A percentile compares a stretch with the other conserved stretches of the same genome.
These are phyloP conservation scores for Aureobasidium sp. DNA, from an alignment of 2,329 filamentous ascomycete species.

Conservation along the genomic window DNA sequence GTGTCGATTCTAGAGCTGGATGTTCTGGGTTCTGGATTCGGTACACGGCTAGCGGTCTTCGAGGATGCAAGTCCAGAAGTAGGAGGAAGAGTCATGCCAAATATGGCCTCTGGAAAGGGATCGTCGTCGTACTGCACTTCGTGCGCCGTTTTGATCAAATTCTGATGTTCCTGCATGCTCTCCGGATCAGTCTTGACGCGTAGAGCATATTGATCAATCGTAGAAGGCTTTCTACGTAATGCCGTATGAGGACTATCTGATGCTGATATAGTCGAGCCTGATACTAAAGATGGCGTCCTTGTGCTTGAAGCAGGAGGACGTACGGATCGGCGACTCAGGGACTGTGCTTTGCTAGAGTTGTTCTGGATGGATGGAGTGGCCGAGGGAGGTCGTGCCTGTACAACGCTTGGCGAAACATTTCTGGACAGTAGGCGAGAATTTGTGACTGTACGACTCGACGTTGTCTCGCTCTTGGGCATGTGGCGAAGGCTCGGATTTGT, in stretches of 20 bases:
- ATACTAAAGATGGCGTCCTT: constrained; percentile 42
- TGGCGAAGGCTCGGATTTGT: neutral
- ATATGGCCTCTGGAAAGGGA: constrained; percentile 11
- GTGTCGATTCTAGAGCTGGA: neutral
- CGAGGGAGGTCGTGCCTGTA: constrained; percentile 6
- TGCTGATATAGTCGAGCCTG: constrained; percentile 42
- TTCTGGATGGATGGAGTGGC: neutral
- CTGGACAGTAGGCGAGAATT: neutral
- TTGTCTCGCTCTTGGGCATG: neutral
- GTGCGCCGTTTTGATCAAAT: constrained; percentile 8
- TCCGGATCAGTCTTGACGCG: constrained; percentile 8
- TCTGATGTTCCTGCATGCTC: constrained; percentile 19
- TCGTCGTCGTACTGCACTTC: constrained; percentile 5
- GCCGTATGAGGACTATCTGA: constrained; percentile 39
- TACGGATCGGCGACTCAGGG: neutral
- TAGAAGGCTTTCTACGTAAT: constrained; percentile 40
- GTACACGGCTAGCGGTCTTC: neutral
- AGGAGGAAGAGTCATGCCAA: constrained; percentile 14
- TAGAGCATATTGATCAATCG: constrained; percentile 33
- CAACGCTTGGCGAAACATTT: constrained; percentile 10
- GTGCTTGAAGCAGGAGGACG: constrained; percentile 22
- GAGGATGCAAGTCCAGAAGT: neutral
- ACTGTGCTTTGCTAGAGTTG: neutral
- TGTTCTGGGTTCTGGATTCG: neutral
- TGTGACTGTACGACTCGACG: neutral